These are phyloP conservation scores for Scutellaria minor DNA, from an alignment of 257 asterid genomes.

Conservation along the genomic window DNA sequence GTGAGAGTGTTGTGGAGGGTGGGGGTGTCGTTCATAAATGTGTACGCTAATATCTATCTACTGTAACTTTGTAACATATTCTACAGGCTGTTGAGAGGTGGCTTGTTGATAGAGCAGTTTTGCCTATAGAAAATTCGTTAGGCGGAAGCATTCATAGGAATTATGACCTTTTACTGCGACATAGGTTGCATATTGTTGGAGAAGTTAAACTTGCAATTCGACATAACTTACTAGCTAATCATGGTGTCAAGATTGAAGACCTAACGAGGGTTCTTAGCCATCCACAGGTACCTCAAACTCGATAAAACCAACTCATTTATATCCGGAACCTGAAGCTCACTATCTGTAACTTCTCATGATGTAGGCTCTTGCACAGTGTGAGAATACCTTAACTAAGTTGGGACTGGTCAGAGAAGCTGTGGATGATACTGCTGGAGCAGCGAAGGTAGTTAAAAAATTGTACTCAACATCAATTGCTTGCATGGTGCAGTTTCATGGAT, in stretches of 20 bases:
- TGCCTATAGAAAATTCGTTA: conserved; percentile 94
- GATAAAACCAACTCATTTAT: conserved; percentile 15
- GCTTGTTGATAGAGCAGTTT: conserved; percentile 96
- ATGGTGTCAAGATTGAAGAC: conserved; percentile 67
- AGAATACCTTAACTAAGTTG: conserved; percentile 80
- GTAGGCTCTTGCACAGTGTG: conserved; percentile 99
- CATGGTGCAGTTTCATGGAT: conserved; percentile 5
- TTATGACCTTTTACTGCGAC: conserved; percentile 93
- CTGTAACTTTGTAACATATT: conserved; percentile 23
- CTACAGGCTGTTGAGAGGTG: conserved; percentile 93
- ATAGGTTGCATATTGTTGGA: conserved; percentile 95
- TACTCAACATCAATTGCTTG: conserved; percentile 26
- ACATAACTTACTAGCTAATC: conserved; percentile 93
- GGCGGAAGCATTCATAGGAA: conserved; percentile 99
- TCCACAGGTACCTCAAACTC: conserved; percentile 77
- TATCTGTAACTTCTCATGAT: conserved; percentile 32
- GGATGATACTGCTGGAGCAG: conserved; percentile 99
- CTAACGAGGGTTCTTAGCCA: conserved; percentile 95
- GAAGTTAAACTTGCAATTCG: conserved; percentile 92
- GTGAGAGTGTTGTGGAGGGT: not conserved
- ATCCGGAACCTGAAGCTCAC: conserved; percentile 26
- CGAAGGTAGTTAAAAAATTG: conserved; percentile 60
- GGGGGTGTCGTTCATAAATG: not conserved
- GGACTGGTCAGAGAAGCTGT: conserved; percentile 97
- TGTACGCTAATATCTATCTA: conserved; percentile 16